Percentiles rank a stretch among this genome's conserved stretches.
Evolutionary conservation across 176 grass and related monocot species (phyloP).

Genomic region (Zoysia pacifica): DNA sequence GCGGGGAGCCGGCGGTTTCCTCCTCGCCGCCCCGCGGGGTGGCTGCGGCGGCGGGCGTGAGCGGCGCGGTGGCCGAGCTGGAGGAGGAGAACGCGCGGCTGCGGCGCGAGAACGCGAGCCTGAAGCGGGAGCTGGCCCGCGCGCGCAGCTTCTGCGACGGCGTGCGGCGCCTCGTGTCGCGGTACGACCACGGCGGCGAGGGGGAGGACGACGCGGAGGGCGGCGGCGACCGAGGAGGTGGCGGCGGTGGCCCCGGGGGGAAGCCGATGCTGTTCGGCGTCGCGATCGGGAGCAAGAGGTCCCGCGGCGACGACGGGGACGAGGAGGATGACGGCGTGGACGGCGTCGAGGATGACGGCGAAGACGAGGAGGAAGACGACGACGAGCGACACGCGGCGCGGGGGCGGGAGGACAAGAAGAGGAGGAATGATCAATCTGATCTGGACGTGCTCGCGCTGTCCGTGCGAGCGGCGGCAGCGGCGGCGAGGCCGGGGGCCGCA

Average conservation of each 20-base stretch:
- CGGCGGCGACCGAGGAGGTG: slow-evolving; percentile 12
- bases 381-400: slow-evolving; percentile 38
- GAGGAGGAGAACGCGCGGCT: slow-evolving; percentile 80
- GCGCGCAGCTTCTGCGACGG: slow-evolving; percentile 64
- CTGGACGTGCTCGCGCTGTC: slow-evolving; percentile 52
- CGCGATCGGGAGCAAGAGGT: slow-evolving; percentile 54
- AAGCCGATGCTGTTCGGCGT: slow-evolving; percentile 67
- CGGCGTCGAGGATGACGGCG: slow-evolving; percentile 25
- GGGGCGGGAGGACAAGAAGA: slow-evolving; percentile 1
- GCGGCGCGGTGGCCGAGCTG: slow-evolving; percentile 46
- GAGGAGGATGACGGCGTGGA: slow-evolving; percentile 8
- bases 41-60: not conserved
- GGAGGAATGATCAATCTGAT: slow-evolving; percentile 42
- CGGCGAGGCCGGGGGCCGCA: slow-evolving; percentile 44
- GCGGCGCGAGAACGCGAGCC: slow-evolving; percentile 70
- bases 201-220: slow-evolving; percentile 25
- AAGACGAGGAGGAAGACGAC: slow-evolving; percentile 18
- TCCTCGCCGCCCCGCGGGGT: slow-evolving; percentile 40
- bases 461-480: slow-evolving; percentile 55
- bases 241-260: not conserved
- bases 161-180: slow-evolving; percentile 61
- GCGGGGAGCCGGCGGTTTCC: slow-evolving; percentile 58
- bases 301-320: slow-evolving; percentile 5
- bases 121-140: slow-evolving; percentile 68
- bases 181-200: slow-evolving; percentile 36